These are phyloP conservation scores for Podospora appendiculata DNA, from an alignment of 495 filamentous ascomycete genomes.

Conservation along the genomic window DNA sequence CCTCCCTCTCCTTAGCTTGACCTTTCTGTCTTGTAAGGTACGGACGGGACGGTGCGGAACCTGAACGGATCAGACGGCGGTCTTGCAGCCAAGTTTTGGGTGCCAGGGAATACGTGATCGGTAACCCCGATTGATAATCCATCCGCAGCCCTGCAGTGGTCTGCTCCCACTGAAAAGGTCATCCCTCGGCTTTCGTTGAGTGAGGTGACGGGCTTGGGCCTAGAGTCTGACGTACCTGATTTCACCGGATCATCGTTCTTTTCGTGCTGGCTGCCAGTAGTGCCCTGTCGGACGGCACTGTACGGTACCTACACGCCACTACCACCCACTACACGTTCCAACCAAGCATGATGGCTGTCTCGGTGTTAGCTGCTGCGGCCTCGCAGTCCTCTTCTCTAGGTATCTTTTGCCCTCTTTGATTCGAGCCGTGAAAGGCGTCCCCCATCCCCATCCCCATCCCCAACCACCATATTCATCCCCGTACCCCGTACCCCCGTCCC, in stretches of 20 bases:
- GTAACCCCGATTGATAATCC: conserved; percentile 11
- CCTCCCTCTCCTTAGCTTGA: not conserved
- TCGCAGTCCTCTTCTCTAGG: conserved; percentile 23
- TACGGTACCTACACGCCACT: too few relatives aligned
- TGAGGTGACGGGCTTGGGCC: too few relatives aligned
- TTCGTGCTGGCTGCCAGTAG: too few relatives aligned
- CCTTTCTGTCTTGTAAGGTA: conserved; percentile 8
- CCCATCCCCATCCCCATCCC: not conserved
- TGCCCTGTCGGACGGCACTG: too few relatives aligned
- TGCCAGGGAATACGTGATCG: conserved; percentile 11
- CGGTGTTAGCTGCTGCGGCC: conserved; percentile 23
- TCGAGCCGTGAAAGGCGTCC: conserved; percentile 9
- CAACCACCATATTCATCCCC: not conserved
- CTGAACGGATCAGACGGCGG: too few relatives aligned
- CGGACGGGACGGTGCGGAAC: conserved; percentile 3
- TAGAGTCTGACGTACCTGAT: too few relatives aligned
- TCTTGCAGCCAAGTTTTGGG: conserved; percentile 1
- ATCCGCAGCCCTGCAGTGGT: not conserved
- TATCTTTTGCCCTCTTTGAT: conserved; percentile 19
- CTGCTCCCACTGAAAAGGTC: too few relatives aligned
- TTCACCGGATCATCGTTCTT: too few relatives aligned
- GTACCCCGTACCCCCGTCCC: not conserved
- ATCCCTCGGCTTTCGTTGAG: too few relatives aligned
- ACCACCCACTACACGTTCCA: too few relatives aligned
- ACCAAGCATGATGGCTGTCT: conserved; percentile 19